Evolutionary conservation across 306 rosid species (phyloP).

Genomic region (Glycine latifolia): DNA sequence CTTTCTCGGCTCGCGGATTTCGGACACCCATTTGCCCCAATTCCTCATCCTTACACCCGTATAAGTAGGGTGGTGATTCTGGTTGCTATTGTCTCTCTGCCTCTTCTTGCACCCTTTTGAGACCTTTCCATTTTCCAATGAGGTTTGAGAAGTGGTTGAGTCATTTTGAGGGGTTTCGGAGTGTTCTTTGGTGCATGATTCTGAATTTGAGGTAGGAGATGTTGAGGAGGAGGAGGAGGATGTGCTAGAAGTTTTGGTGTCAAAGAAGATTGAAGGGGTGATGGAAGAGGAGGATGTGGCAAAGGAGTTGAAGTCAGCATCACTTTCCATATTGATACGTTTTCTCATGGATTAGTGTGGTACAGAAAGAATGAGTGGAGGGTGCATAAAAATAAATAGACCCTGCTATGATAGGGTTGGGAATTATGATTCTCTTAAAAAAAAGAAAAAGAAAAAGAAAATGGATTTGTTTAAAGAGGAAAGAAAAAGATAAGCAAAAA

Average conservation of each 20-base stretch:
- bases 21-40: constrained; percentile 97
- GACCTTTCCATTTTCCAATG: constrained; percentile 41
- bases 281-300: neutral
- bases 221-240: constrained; percentile 35
- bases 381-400: constrained; percentile 49
- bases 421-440: constrained; percentile 37
- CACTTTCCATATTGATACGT: constrained; percentile 57
- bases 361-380: constrained; percentile 51
- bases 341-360: constrained; percentile 15
- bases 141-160: constrained; percentile 38
- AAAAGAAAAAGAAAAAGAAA: neutral
- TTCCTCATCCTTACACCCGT: constrained; percentile 84
- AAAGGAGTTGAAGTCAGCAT: constrained; percentile 45
- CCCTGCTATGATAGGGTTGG: constrained; percentile 34
- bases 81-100: constrained; percentile 38
- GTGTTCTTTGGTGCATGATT: constrained; percentile 32
- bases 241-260: constrained; percentile 37
- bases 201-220: constrained; percentile 35
- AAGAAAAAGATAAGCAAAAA: neutral
- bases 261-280: neutral
- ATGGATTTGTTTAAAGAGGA: constrained; percentile 33
- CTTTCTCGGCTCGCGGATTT: constrained; percentile 89
- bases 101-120: constrained; percentile 51
- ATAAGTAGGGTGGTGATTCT: constrained; percentile 59
- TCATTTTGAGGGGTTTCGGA: constrained; percentile 22